A percentile compares a stretch with the other conserved stretches of the same genome.
These are phyloP conservation scores for Lecanoromycetidae sp. DNA, from an alignment of 2,329 filamentous ascomycete species.

Conservation along the genomic window DNA sequence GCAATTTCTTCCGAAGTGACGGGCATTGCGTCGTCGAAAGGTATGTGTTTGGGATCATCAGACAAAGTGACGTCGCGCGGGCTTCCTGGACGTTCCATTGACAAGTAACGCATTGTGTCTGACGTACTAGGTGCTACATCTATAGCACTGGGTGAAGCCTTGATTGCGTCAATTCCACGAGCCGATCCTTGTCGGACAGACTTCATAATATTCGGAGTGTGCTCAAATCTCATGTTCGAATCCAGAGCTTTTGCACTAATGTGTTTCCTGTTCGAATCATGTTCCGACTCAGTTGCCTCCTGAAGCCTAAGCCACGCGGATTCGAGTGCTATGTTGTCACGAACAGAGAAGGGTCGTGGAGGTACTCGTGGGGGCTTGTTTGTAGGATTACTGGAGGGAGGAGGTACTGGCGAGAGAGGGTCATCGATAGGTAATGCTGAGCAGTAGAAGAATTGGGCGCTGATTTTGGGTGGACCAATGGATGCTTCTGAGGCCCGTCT, in stretches of 20 bases:
- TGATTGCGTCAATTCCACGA: too few relatives aligned
- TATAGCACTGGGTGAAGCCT: too few relatives aligned
- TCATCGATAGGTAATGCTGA: conserved; percentile 78
- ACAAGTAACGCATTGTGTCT: too few relatives aligned
- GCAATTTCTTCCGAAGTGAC: conserved; percentile 13
- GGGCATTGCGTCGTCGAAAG: conserved; percentile 14
- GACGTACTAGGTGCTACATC: too few relatives aligned
- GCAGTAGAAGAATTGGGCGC: conserved; percentile 73
- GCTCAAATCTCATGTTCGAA: too few relatives aligned
- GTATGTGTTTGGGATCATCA: conserved; percentile 15
- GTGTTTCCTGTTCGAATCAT: neutral
- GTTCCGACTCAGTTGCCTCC: conserved; percentile 4
- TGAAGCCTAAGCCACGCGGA: conserved; percentile 58
- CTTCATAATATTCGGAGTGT: too few relatives aligned
- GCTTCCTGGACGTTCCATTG: neutral
- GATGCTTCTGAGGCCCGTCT: conserved; percentile 23
- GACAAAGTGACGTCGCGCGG: conserved; percentile 12
- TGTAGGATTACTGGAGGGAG: conserved; percentile 36
- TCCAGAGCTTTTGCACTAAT: too few relatives aligned
- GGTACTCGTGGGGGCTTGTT: conserved; percentile 44
- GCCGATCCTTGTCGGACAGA: too few relatives aligned
- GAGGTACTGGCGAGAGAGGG: conserved; percentile 58
- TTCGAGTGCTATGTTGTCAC: conserved; percentile 70
- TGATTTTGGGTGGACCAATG: conserved; percentile 44
- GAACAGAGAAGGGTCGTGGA: conserved; percentile 64